phyloP scores from a whole-genome alignment of 768 basidiomycete species.

The Grammothele lineata region DNA sequence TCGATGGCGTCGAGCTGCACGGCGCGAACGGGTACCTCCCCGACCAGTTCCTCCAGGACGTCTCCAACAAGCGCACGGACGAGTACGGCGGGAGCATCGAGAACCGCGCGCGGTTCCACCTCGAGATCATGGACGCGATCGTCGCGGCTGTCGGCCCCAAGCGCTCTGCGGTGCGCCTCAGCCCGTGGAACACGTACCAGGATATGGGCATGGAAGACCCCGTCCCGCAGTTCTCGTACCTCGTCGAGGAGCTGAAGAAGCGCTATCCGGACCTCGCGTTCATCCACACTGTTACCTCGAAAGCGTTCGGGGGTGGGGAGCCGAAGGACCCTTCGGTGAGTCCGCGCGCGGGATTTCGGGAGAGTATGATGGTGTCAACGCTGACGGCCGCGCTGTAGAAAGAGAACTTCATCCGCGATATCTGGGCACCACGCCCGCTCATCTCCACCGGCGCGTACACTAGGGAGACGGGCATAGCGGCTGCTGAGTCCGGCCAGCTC shows the following conservation, averaged over 20 bases:
- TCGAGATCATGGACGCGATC: slow-evolving; percentile 39
- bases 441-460: slow-evolving; percentile 18
- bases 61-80: slow-evolving; percentile 40
- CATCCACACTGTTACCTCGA: slow-evolving; percentile 31
- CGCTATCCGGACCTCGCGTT: slow-evolving; percentile 38
- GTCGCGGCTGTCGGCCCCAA: slow-evolving; percentile 37
- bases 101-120: slow-evolving; percentile 41
- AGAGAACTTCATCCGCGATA: slow-evolving; percentile 15
- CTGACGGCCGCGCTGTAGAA: too few species aligned
- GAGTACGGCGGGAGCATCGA: slow-evolving; percentile 47
- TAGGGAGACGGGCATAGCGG: slow-evolving; percentile 16
- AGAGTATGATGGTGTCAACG: too few species aligned
- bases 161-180: slow-evolving; percentile 35
- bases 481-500: slow-evolving; percentile 15
- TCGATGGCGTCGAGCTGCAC: slow-evolving; percentile 28
- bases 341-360: too few species aligned
- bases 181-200: slow-evolving; percentile 31
- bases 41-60: slow-evolving; percentile 39
- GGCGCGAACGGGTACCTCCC: slow-evolving; percentile 29
- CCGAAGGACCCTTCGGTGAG: slow-evolving; percentile 4
- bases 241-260: slow-evolving; percentile 35
- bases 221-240: slow-evolving; percentile 45
- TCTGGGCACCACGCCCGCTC: slow-evolving; percentile 13
- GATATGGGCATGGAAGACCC: slow-evolving; percentile 50
- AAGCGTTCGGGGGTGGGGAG: background rate